Percentiles rank a stretch among this genome's conserved stretches.
Conservation (phyloP, 192 early-diverging fungal genomes). For the Podila horticola region DNA sequence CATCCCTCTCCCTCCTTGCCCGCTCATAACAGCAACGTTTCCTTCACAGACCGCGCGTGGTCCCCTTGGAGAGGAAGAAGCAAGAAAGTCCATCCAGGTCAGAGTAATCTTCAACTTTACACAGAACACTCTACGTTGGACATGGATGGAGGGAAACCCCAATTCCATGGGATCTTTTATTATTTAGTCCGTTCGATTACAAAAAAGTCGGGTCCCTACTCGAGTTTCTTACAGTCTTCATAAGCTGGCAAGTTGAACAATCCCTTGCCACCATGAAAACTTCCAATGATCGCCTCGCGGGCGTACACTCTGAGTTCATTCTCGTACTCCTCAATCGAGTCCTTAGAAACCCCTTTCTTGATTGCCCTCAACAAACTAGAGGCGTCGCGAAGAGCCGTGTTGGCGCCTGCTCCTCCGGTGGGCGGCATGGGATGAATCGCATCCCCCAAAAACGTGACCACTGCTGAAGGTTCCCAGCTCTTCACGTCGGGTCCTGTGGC, state of each 20-base stretch:
- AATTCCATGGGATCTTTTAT: too few relatives aligned
- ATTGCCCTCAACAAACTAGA: conserved; percentile 13
- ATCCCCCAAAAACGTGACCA: conserved; percentile 23
- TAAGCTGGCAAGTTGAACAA: conserved; percentile 20
- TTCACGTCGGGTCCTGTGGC: conserved; percentile 3
- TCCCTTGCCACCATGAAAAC: conserved; percentile 11
- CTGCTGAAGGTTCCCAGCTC: conserved; percentile 8
- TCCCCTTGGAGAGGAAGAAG: too few relatives aligned
- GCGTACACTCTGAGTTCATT: conserved; percentile 6
- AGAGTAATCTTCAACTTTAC: too few relatives aligned
- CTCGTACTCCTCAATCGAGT: conserved; percentile 6
- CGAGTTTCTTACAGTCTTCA: conserved; percentile 8
- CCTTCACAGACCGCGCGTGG: too few relatives aligned
- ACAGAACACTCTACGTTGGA: too few relatives aligned
- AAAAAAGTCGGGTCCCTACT: conserved; percentile 1
- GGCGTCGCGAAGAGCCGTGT: conserved; percentile 30
- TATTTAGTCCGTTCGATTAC: conserved; percentile 3
- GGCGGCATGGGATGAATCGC: conserved; percentile 31
- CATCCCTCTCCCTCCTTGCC: too few relatives aligned
- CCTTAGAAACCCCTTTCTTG: conserved; percentile 16
- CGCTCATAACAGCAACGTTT: too few relatives aligned
- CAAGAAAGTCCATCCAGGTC: too few relatives aligned
- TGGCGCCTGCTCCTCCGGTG: conserved; percentile 15
- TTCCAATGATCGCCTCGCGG: conserved; percentile 6
- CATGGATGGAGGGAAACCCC: too few relatives aligned